These are phyloP conservation scores for Hygrophoropsis aurantiaca DNA, from an alignment of 768 basidiomycete genomes.

Conservation along the genomic window DNA sequence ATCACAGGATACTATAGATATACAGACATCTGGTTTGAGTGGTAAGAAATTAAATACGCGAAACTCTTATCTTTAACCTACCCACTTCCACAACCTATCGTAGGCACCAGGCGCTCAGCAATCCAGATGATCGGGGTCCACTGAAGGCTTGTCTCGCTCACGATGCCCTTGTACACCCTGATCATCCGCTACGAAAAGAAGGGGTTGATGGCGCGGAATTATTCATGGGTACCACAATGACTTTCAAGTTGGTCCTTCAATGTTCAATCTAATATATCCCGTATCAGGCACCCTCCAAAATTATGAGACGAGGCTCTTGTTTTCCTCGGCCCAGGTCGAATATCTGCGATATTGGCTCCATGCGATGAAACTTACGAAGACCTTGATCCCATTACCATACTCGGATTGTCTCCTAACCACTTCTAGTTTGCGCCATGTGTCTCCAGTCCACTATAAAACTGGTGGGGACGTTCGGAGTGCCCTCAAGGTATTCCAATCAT, in stretches of 20 bases:
- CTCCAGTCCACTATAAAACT: conserved; percentile 55
- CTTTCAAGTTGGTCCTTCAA: not conserved
- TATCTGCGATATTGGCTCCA: conserved; percentile 85
- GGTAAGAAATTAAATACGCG: conserved; percentile 38
- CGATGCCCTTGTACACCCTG: conserved; percentile 65
- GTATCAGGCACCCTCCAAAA: conserved; percentile 60
- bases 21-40: conserved; percentile 84
- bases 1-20: conserved; percentile 79
- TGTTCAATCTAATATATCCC: not conserved
- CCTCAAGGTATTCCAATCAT: conserved; percentile 48
- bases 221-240: conserved; percentile 55
- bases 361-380: conserved; percentile 64
- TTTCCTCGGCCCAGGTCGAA: conserved; percentile 82
- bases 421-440: conserved; percentile 55
- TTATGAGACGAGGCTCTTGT: conserved; percentile 77
- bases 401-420: conserved; percentile 71
- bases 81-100: too few relatives aligned
- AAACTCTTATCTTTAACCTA: conserved; percentile 1
- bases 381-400: conserved; percentile 70
- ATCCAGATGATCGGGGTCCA: conserved; percentile 55
- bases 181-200: conserved; percentile 68
- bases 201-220: conserved; percentile 69
- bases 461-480: conserved; percentile 55
- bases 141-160: conserved; percentile 75
- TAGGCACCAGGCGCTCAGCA: conserved; percentile 60